These are phyloP conservation scores for Nitzschia sp. DNA, from an alignment of 108 stramenopile genomes.

Conservation along the genomic window DNA sequence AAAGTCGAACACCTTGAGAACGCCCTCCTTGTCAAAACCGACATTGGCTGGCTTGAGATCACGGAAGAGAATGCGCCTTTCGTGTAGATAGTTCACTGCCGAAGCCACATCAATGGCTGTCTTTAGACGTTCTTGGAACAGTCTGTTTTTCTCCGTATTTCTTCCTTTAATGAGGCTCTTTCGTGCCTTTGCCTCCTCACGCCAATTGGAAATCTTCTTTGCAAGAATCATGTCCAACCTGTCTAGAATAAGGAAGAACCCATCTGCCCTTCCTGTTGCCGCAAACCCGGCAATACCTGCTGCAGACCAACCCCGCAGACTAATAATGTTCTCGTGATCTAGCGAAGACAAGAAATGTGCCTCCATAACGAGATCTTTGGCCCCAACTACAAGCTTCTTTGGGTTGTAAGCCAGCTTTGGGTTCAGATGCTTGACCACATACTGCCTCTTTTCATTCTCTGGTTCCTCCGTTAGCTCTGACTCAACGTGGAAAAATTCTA, in stretches of 20 bases:
- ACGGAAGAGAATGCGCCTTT: slow-evolving; percentile 47
- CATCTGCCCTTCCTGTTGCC: slow-evolving; percentile 47
- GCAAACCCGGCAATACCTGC: slow-evolving; percentile 64
- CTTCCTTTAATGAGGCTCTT: slow-evolving; percentile 33
- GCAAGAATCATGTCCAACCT: slow-evolving; percentile 41
- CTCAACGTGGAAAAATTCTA: slow-evolving; percentile 29
- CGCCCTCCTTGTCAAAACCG: slow-evolving; percentile 50
- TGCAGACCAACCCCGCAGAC: slow-evolving; percentile 65
- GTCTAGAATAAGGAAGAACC: slow-evolving; percentile 57
- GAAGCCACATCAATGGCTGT: slow-evolving; percentile 48
- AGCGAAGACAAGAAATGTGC: slow-evolving; percentile 55
- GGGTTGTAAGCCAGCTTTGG: slow-evolving; percentile 54
- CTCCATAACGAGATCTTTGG: slow-evolving; percentile 61
- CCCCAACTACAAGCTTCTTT: slow-evolving; percentile 57
- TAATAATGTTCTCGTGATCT: slow-evolving; percentile 64
- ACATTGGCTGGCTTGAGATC: slow-evolving; percentile 67
- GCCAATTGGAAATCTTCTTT: slow-evolving; percentile 43
- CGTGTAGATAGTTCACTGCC: slow-evolving; percentile 45
- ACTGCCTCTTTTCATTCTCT: slow-evolving; percentile 15
- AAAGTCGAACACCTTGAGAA: slow-evolving; percentile 69
- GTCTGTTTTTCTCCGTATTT: slow-evolving; percentile 20
- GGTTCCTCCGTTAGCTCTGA: slow-evolving; percentile 32
- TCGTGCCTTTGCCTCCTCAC: slow-evolving; percentile 42
- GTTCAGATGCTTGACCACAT: slow-evolving; percentile 74
- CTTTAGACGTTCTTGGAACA: slow-evolving; percentile 36